A percentile compares a stretch with the other conserved stretches of the same genome.
Conservation (phyloP, 2,329 filamentous ascomycete genomes). For the Calonectria pteridis region DNA sequence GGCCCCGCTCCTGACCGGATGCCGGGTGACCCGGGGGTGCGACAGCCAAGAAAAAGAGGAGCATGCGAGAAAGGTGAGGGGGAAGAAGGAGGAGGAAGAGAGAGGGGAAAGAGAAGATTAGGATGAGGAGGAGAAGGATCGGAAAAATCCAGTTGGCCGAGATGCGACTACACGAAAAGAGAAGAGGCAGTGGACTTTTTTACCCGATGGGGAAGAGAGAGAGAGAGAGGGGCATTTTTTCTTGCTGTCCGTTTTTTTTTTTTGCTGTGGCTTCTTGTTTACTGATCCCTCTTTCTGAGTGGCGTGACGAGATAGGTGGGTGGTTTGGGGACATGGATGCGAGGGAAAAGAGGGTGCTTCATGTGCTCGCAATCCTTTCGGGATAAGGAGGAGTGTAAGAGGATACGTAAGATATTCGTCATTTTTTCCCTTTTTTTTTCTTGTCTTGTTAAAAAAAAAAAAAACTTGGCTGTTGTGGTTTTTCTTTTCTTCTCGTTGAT, state of each 20-base stretch:
- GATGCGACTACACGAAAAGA: not conserved
- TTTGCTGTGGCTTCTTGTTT: not conserved
- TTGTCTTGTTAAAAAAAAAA: not conserved
- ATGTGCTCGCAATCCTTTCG: constrained; percentile 1
- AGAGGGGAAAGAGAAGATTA: not conserved
- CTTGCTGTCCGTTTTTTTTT: no score
- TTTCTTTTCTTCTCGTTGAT: not conserved
- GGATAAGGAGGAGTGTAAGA: not conserved
- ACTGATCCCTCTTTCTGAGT: not conserved
- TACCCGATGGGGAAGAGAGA: no score
- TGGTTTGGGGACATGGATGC: not conserved
- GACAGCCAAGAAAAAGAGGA: not conserved
- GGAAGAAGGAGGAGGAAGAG: not conserved
- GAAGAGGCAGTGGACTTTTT: not conserved
- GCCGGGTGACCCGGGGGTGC: not conserved
- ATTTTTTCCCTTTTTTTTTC: not conserved
- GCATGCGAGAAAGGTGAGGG: not conserved
- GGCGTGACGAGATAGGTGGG: not conserved
- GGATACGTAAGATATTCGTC: not conserved
- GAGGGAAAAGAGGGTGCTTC: constrained; percentile 2
- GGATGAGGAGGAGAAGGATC: no score
- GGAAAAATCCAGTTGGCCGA: not conserved
- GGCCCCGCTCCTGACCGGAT: constrained; percentile 8
- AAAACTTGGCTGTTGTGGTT: not conserved
- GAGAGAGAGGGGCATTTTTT: not conserved